Percentiles rank a stretch among this genome's conserved stretches.
Evolutionary conservation across 1,139 yeast genomes (phyloP).

Genomic region (Yamadazyma dendronema): DNA sequence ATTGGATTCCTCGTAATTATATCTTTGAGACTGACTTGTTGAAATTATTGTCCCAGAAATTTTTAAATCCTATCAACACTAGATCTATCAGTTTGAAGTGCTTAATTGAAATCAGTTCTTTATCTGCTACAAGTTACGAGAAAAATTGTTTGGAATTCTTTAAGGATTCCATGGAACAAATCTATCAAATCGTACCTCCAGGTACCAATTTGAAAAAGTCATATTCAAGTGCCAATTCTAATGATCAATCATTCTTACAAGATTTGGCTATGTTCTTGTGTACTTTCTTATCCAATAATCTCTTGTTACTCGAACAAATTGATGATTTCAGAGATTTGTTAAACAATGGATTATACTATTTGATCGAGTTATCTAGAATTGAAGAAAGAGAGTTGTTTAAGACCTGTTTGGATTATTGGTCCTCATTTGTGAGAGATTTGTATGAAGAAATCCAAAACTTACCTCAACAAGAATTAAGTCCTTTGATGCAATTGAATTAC

Average conservation of each 20-base stretch:
- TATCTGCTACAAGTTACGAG: constrained; percentile 63
- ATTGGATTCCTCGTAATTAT: constrained; percentile 91
- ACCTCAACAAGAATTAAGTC: constrained; percentile 70
- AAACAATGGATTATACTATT: constrained; percentile 71
- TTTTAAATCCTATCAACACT: constrained; percentile 75
- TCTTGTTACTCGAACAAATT: constrained; percentile 67
- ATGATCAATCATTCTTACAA: constrained; percentile 91
- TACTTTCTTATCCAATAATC: constrained; percentile 77
- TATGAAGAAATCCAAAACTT: constrained; percentile 82
- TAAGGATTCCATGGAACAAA: constrained; percentile 69
- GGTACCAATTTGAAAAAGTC: constrained; percentile 70
- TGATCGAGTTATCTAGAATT: constrained; percentile 81
- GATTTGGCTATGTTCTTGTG: constrained; percentile 93
- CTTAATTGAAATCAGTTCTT: constrained; percentile 81
- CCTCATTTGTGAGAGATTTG: constrained; percentile 72
- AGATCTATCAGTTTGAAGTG: constrained; percentile 86
- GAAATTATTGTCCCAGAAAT: constrained; percentile 68
- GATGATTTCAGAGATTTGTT: constrained; percentile 58
- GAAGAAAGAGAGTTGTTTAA: constrained; percentile 96
- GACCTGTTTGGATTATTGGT: constrained; percentile 94
- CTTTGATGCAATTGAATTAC: constrained; percentile 69
- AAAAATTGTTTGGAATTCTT: constrained; percentile 70
- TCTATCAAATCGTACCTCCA: constrained; percentile 70
- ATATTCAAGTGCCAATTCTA: constrained; percentile 72
- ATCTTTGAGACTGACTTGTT: constrained; percentile 85